Conservation (phyloP, 2,329 filamentous ascomycete genomes). For the Mycosphaerella sp. region DNA sequence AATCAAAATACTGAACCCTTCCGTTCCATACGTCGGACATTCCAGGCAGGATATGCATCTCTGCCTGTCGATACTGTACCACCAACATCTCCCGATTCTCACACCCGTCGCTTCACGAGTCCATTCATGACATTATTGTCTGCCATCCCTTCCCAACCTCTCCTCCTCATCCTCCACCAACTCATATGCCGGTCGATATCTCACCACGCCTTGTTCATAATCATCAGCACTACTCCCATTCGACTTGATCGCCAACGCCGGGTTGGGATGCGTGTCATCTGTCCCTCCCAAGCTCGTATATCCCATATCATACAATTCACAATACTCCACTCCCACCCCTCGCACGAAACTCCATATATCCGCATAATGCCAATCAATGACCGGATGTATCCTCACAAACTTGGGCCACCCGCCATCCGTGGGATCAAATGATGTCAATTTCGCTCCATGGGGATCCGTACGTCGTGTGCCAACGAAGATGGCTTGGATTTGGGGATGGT, state of each 20-base stretch:
- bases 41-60: no score
- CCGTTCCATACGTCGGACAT: no score
- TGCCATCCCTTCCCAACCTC: constrained; percentile 58
- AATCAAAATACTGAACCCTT: no score
- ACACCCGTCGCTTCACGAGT: background rate
- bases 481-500: constrained; percentile 60
- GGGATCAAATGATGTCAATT: constrained; percentile 71
- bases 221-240: constrained; percentile 17
- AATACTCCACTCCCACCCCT: constrained; percentile 74
- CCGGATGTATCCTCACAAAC: constrained; percentile 89
- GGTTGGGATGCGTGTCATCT: constrained; percentile 84
- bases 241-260: constrained; percentile 49
- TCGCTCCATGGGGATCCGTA: constrained; percentile 83
- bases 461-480: constrained; percentile 83
- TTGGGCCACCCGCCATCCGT: constrained; percentile 86
- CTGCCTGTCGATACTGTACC: no score
- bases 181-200: constrained; percentile 51
- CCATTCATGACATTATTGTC: background rate
- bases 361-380: constrained; percentile 95
- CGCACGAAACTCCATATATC: constrained; percentile 91
- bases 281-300: constrained; percentile 91
- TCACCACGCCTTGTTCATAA: constrained; percentile 23
- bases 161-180: constrained; percentile 65
- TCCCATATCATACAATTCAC: constrained; percentile 76
- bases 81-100: background rate